Conservation (phyloP, 306 rosid genomes). For the Astragalus glycyphyllos region DNA sequence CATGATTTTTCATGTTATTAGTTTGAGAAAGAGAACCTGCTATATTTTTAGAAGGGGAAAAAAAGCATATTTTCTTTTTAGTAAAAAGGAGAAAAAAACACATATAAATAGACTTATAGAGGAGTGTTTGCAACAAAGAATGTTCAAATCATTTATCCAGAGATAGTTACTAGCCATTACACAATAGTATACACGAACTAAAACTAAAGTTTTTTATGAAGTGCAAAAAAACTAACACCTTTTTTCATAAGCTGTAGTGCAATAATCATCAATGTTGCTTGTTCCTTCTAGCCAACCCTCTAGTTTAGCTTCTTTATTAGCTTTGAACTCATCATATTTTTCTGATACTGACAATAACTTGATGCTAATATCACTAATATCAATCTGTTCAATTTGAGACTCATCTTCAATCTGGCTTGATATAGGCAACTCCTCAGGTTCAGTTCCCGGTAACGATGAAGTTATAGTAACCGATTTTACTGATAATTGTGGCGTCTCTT, state of each 20-base stretch:
- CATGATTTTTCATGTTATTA: no score
- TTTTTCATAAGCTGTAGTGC: slow-evolving; percentile 42
- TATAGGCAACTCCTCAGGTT: slow-evolving; percentile 67
- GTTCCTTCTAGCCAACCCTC: slow-evolving; percentile 80
- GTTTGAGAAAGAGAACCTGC: no score
- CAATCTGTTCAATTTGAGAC: slow-evolving; percentile 45
- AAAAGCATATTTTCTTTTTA: no score
- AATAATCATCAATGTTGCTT: slow-evolving; percentile 40
- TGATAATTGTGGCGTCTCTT: slow-evolving; percentile 46
- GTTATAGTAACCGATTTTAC: slow-evolving; percentile 51
- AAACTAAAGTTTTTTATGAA: slow-evolving; percentile 14
- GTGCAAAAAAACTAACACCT: slow-evolving; percentile 42
- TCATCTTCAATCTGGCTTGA: slow-evolving; percentile 63
- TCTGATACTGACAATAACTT: slow-evolving; percentile 53
- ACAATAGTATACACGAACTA: slow-evolving; percentile 41
- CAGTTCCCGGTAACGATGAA: slow-evolving; percentile 56
- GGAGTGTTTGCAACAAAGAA: background rate
- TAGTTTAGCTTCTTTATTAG: slow-evolving; percentile 76
- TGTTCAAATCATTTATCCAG: slow-evolving; percentile 5
- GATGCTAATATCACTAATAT: slow-evolving; percentile 38
- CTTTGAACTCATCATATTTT: slow-evolving; percentile 71
- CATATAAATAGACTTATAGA: no score
- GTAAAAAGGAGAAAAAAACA: no score
- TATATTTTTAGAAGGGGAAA: no score
- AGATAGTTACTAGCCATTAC: slow-evolving; percentile 19